Evolutionary conservation across 2,329 filamentous ascomycete species (phyloP).

Genomic region (Fusarium chlamydosporum): DNA sequence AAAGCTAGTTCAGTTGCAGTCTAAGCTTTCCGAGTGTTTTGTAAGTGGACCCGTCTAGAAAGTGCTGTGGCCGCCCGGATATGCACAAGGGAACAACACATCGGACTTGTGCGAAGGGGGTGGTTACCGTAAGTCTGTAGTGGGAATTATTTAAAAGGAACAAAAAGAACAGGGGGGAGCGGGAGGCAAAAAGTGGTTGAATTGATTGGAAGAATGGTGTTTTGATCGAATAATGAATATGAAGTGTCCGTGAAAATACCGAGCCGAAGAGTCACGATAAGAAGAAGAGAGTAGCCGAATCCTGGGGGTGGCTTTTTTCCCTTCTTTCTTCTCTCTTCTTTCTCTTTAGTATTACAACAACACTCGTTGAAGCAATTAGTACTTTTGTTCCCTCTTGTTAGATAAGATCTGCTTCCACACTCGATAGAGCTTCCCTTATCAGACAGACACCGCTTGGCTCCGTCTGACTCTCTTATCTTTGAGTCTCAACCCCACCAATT

Average conservation of each 20-base stretch:
- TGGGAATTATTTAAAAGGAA: not conserved
- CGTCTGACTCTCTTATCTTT: slow-evolving; percentile 43
- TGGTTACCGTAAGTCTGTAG: not conserved
- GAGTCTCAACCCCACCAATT: slow-evolving; percentile 46
- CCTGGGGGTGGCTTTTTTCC: slow-evolving; percentile 23
- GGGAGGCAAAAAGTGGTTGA: not conserved
- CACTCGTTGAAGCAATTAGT: slow-evolving; percentile 26
- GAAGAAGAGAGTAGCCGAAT: slow-evolving; percentile 32
- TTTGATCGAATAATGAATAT: slow-evolving; percentile 40
- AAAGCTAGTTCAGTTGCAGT: slow-evolving; percentile 14
- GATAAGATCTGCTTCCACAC: slow-evolving; percentile 26
- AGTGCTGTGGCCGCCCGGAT: slow-evolving; percentile 15
- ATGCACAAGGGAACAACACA: slow-evolving; percentile 28
- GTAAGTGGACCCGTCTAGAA: slow-evolving; percentile 24
- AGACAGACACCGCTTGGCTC: slow-evolving; percentile 6
- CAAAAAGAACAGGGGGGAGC: not conserved
- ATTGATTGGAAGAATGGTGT: slow-evolving; percentile 28
- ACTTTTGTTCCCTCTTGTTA: slow-evolving; percentile 1
- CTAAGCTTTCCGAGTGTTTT: slow-evolving; percentile 26
- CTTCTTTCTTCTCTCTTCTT: not conserved
- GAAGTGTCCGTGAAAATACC: slow-evolving; percentile 17
- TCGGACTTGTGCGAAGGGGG: slow-evolving; percentile 9
- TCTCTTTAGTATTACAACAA: slow-evolving; percentile 12
- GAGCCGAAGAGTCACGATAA: slow-evolving; percentile 33
- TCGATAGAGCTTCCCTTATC: slow-evolving; percentile 32